Evolutionary conservation across 139 green algal species (phyloP), one percentile per base, ranked within the genome.

Genomic region (Chlorella sp.): DNA sequence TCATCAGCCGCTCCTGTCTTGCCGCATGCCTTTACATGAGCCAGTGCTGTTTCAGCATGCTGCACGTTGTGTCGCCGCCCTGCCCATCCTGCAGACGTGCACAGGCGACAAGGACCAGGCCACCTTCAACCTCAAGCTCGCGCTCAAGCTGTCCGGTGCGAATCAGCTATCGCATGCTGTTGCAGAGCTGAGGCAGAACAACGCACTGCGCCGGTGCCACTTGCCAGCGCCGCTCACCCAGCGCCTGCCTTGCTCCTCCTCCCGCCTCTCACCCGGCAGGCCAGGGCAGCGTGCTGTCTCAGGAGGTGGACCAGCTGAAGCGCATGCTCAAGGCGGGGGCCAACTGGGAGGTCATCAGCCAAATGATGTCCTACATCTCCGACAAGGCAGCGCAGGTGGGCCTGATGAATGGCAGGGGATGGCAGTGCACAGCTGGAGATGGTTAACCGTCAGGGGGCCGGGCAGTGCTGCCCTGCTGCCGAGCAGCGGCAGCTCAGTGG

Each of bases 31-130:
- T n/a, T n/a, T n/a, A n/a, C n/a, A n/a, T n/a, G n/a, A n/a, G 44
- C 6, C 44, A 51, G 7, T 51, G 44, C 44, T 38, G 36, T 25
- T 78, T 1, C 39, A 34, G 9, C 39, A 51, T 6, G 44, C 44
- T 51, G 44, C 44, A 51, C 44, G n/a, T n/a, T n/a, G n/a, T n/a
- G n/a, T n/a, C n/a, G n/a, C n/a, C n/a, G 6, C 44, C 44, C 44
- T 51, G 44, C 7, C 44, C 44, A 9, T 51, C 6, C 44, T 26
- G 34, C 76, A 94, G 60, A 85, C 91, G 16, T 91, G 86, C 25
- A 74, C 83, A 30, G 87, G 85, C 18, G 62, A 86, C 17, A 78
- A 85, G 78, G 85, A 91, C 25, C 87, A 88, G 32, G 92, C 92
- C 17, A 64, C 86, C 51, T 68, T 81, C 39, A 83, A 92, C 34